phyloP scores from a whole-genome alignment of 73 alveolate species.

The Durusdinium trenchii region DNA sequence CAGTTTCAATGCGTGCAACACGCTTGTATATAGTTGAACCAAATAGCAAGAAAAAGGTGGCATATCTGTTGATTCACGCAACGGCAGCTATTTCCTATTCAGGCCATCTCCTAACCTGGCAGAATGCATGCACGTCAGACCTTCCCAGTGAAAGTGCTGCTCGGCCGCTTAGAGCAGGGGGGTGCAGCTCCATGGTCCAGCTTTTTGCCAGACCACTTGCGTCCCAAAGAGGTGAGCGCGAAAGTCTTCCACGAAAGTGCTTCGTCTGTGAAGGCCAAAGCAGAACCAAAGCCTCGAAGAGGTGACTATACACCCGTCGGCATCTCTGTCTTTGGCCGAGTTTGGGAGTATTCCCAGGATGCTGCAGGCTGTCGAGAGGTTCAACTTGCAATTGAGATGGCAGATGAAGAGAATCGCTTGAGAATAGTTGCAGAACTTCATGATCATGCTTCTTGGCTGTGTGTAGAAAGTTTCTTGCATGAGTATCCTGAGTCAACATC shows the following conservation, averaged over 20 bases:
- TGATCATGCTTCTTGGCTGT: constrained; percentile 26
- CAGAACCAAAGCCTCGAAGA: constrained; percentile 11
- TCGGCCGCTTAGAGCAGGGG: constrained; percentile 77
- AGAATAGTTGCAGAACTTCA: constrained; percentile 56
- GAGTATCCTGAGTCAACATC: neutral
- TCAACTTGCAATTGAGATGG: constrained; percentile 55
- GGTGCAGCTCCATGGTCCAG: constrained; percentile 86
- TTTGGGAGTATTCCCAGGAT: constrained; percentile 89
- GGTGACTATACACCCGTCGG: constrained; percentile 72
- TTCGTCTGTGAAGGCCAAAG: neutral
- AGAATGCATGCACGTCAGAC: constrained; percentile 67
- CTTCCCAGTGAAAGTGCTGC: constrained; percentile 75
- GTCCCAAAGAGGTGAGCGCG: constrained; percentile 76
- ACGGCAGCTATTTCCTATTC: no score
- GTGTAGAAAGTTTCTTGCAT: neutral
- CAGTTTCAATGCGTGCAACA: no score
- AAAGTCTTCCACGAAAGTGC: constrained; percentile 27
- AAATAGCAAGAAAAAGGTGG: no score
- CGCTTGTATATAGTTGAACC: no score
- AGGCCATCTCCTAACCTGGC: no score
- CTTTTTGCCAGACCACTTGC: constrained; percentile 70
- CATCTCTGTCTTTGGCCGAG: constrained; percentile 43
- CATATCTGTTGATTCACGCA: no score
- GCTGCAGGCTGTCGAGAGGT: constrained; percentile 82
- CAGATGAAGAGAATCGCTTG: constrained; percentile 42